These are phyloP conservation scores for Castanospermum australe DNA, from an alignment of 306 rosid species.

Conservation along the genomic window DNA sequence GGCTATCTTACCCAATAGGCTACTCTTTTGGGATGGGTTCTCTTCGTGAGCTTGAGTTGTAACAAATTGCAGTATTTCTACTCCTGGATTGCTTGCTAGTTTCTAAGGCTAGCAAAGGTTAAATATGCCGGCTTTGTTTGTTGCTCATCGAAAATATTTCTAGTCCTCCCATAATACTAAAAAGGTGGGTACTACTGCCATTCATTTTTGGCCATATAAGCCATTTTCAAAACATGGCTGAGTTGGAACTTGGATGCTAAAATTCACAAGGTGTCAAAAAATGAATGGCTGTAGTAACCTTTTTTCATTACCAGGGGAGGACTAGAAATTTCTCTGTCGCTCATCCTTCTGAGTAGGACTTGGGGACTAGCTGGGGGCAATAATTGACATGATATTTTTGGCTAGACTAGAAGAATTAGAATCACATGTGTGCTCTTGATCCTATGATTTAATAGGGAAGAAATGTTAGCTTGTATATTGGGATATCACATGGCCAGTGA, in stretches of 20 bases:
- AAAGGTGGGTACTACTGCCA: neutral
- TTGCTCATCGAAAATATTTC: neutral
- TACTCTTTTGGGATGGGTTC: no score
- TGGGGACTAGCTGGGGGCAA: neutral
- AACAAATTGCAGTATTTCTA: neutral
- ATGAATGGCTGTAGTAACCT: neutral
- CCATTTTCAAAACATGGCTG: neutral
- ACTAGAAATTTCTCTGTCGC: neutral
- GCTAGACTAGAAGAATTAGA: neutral
- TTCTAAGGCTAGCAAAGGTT: neutral
- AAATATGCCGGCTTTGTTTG: neutral
- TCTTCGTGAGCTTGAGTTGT: no score
- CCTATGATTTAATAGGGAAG: neutral
- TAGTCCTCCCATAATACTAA: neutral
- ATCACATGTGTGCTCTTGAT: neutral
- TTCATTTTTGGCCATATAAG: neutral
- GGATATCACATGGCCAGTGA: no score
- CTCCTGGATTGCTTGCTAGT: neutral
- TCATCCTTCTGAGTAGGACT: neutral
- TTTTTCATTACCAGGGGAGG: neutral
- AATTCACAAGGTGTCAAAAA: neutral
- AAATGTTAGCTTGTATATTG: neutral
- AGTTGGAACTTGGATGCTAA: slow-evolving; percentile 5
- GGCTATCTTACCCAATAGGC: no score
- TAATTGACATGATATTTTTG: neutral